A percentile compares a stretch with the other conserved stretches of the same genome.
Conservation (phyloP, 306 rosid species). For the Styphnolobium japonicum region DNA sequence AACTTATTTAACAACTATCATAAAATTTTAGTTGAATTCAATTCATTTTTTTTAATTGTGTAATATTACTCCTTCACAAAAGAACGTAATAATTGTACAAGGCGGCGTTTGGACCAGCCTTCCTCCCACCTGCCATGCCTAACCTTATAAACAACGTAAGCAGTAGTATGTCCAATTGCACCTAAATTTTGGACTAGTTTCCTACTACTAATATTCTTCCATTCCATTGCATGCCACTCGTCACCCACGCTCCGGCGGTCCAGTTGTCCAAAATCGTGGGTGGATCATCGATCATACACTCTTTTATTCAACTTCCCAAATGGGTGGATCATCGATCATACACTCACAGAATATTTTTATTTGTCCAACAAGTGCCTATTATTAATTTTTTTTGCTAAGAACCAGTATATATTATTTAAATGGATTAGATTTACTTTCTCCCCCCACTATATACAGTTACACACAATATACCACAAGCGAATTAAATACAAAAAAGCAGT, state of each 20-base stretch:
- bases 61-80: too few relatives aligned
- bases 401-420: too few relatives aligned
- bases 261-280: constrained; percentile 20
- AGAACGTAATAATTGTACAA: neutral
- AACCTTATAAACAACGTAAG: neutral
- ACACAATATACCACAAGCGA: too few relatives aligned
- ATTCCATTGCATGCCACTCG: neutral
- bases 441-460: neutral
- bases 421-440: neutral
- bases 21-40: too few relatives aligned
- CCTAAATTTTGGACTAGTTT: constrained; percentile 15
- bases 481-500: neutral
- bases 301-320: neutral
- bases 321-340: too few relatives aligned
- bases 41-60: too few relatives aligned
- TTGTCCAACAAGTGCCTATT: neutral
- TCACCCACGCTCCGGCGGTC: neutral
- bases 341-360: too few relatives aligned
- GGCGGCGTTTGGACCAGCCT: constrained; percentile 36
- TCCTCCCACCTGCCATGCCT: neutral
- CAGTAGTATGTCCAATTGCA: neutral
- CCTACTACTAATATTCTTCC: neutral
- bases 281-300: constrained; percentile 19
- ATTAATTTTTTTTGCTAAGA: too few relatives aligned
- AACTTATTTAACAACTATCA: too few relatives aligned